Conservation (phyloP, 352 stramenopile species). For the Globisporangium ultimum region DNA sequence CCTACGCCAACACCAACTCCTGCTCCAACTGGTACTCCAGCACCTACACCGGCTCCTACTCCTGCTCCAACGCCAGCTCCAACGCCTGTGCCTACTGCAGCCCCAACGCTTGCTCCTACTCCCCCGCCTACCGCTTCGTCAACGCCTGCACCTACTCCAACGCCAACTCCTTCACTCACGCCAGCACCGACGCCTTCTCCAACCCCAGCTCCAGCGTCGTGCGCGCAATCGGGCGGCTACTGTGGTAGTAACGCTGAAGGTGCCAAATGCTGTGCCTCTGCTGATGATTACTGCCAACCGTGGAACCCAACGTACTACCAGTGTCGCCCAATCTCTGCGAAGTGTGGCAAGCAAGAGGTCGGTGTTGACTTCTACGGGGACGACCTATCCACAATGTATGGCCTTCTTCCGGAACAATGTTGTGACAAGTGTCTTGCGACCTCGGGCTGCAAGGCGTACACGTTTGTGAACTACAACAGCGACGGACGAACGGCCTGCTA, state of each 20-base stretch:
- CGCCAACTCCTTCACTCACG: too few species aligned
- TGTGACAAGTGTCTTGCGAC: constrained; percentile 11
- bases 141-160: too few species aligned
- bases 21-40: too few species aligned
- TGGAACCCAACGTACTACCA: constrained; percentile 27
- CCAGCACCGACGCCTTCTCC: constrained; percentile 7
- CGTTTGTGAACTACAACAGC: constrained; percentile 11
- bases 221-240: not conserved
- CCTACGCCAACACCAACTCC: too few species aligned
- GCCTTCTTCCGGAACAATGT: constrained; percentile 4
- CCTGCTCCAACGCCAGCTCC: too few species aligned
- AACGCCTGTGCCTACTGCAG: too few species aligned
- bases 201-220: constrained; percentile 1
- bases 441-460: constrained; percentile 11
- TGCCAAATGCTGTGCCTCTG: constrained; percentile 3
- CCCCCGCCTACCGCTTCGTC: too few species aligned
- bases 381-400: constrained; percentile 8
- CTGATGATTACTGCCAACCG: constrained; percentile 23
- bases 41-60: too few species aligned
- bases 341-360: not conserved
- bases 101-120: too few species aligned
- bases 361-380: constrained; percentile 8
- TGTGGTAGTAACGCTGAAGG: constrained; percentile 1
- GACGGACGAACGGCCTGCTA: not conserved
- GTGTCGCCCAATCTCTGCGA: constrained; percentile 10